Evolutionary conservation across 2,329 filamentous ascomycete genomes (phyloP), one percentile per base, ranked within the genome.

Genomic region (Pseudogymnoascus sp.): DNA sequence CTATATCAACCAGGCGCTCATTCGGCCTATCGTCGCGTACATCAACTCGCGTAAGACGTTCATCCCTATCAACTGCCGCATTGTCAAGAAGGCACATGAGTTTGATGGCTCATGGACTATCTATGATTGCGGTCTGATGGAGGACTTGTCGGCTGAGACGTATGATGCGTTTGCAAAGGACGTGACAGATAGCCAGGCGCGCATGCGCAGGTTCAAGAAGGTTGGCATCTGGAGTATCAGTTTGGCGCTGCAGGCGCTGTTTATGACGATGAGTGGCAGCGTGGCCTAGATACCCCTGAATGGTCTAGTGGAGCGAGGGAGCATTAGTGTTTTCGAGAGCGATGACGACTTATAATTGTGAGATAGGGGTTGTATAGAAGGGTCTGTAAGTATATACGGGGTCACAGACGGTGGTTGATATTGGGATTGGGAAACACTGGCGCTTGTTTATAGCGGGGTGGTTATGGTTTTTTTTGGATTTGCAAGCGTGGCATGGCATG

Each of bases 41-140:
- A 97, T 99, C 75, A 99, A 99, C 75, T 90, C 91, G 41, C 90
- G 92, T 73, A 88, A 87, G 71, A 96, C 93, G 0, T 97, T 96
- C 71, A 97, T 99, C 44, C 94, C 94, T 26, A 91, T 99, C 69
- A 89, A 88, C 68, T 97, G 94, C 76, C 88, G 93, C 64, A 90
- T 99, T 58, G 91, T 97, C 66, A 99, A 99, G 78, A 85, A 86
- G 5, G 83, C 86, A 15, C 83, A 83, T 63, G 94, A 99, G 72
- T 99, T 99, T 70, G 90, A 97, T 73, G 94, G 94, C 35, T 90
- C 89, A 68, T 97, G 94, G 94, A 93, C 92, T 3, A 82, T 95
- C 29, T 97, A 89, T 72, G 94, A 99, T 74, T 94, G 89, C 69
- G 92, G 92, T 1, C 78, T 99, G 60, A 91, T 97, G 87, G 90